A percentile compares a stretch with the other conserved stretches of the same genome.
These are phyloP conservation scores for Macrolepiota fuliginosa DNA, from an alignment of 768 basidiomycete genomes.

Conservation along the genomic window DNA sequence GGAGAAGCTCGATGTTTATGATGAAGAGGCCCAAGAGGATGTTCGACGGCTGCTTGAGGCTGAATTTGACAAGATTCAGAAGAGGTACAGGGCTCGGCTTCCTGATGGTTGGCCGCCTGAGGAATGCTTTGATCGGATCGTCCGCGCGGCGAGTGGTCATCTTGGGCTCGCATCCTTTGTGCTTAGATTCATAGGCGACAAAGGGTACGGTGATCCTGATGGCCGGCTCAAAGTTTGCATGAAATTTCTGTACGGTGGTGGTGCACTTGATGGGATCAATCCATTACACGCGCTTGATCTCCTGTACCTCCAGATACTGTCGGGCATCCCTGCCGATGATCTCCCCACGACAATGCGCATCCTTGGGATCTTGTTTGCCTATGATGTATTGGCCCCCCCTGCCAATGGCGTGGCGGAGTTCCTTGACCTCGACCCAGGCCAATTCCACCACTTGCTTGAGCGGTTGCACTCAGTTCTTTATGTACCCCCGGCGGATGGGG, in stretches of 20 bases:
- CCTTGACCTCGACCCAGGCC: not conserved
- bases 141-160: not conserved
- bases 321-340: not conserved
- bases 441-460: not conserved
- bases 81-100: not conserved
- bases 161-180: constrained; percentile 1
- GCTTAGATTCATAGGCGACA: constrained; percentile 3
- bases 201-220: not conserved
- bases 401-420: not conserved
- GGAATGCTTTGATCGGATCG: not conserved
- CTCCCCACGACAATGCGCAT: constrained; percentile 4
- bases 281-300: constrained; percentile 1
- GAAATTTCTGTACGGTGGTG: not conserved
- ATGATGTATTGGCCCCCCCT: not conserved
- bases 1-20: not conserved
- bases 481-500: not conserved
- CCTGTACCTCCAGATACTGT: constrained; percentile 2
- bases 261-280: not conserved
- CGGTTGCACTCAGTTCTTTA: not conserved
- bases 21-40: not conserved
- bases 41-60: not conserved
- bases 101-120: constrained; percentile 2
- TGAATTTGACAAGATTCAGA: not conserved
- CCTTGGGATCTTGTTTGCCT: not conserved
- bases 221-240: not conserved